Evolutionary conservation across 164 flowering plant species (phyloP).

Genomic region (Euptelea pleiosperma): DNA sequence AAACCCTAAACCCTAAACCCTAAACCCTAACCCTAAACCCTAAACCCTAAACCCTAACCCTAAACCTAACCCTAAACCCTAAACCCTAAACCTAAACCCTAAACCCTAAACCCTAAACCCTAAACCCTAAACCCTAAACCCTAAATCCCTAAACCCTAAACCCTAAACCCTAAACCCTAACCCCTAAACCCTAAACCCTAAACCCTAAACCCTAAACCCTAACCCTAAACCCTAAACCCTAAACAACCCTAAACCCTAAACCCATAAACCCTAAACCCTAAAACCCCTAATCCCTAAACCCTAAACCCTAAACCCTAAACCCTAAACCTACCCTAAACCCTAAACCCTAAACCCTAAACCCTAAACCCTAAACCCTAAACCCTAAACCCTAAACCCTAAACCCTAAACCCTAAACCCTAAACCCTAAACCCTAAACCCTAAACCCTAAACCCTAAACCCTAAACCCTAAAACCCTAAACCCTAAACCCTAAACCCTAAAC

Average conservation of each 20-base stretch:
- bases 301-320: too few species aligned
- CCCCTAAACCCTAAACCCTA: too few species aligned
- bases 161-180: too few species aligned
- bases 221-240: too few species aligned
- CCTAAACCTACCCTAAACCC: conserved; percentile 9
- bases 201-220: too few species aligned
- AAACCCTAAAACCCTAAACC: conserved; percentile 7
- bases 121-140: neutral
- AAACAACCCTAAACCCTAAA: conserved; percentile 19
- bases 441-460: conserved; percentile 13
- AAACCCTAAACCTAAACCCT: conserved; percentile 20
- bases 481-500: conserved; percentile 12
- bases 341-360: conserved; percentile 5
- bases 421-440: conserved; percentile 12
- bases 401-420: conserved; percentile 3
- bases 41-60: conserved; percentile 20
- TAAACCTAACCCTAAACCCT: too few species aligned
- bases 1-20: too few species aligned
- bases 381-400: neutral
- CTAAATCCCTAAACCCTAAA: too few species aligned
- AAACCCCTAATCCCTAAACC: conserved; percentile 11
- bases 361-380: too few species aligned
- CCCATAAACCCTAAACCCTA: conserved; percentile 4
- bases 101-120: neutral
- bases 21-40: conserved; percentile 19